Conservation (phyloP, 768 basidiomycete genomes). For the Leccinum uliginosum region DNA sequence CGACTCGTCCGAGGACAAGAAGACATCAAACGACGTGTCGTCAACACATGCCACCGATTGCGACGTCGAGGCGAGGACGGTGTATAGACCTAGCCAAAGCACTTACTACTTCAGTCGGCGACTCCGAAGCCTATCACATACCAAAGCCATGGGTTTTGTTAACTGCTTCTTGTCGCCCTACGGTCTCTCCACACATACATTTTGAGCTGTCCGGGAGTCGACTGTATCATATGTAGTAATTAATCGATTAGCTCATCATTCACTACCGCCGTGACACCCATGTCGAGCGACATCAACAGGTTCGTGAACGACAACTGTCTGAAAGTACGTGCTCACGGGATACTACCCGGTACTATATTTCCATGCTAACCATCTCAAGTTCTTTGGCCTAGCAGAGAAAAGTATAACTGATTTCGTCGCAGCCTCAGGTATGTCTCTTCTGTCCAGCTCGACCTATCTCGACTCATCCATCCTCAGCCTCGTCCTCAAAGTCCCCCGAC, state of each 20-base stretch:
- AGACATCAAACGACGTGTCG: too few relatives aligned
- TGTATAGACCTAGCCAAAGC: too few relatives aligned
- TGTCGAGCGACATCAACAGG: constrained; percentile 62
- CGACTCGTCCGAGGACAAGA: not conserved
- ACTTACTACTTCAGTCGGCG: too few relatives aligned
- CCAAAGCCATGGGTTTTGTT: too few relatives aligned
- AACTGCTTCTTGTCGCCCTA: too few relatives aligned
- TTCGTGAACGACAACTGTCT: constrained; percentile 80
- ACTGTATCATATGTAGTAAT: too few relatives aligned
- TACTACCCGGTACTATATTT: not conserved
- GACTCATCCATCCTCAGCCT: constrained; percentile 39
- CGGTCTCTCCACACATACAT: too few relatives aligned
- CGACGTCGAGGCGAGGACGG: too few relatives aligned
- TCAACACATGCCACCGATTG: too few relatives aligned
- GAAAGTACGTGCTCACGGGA: constrained; percentile 41
- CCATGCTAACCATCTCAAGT: constrained; percentile 36
- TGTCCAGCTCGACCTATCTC: not conserved
- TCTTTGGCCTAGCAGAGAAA: constrained; percentile 80
- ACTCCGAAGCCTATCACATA: too few relatives aligned
- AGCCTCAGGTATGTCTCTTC: constrained; percentile 60
- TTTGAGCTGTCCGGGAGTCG: too few relatives aligned
- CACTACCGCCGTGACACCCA: constrained; percentile 22
- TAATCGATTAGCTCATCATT: not conserved
- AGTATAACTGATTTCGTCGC: constrained; percentile 85
- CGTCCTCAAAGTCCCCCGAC: constrained; percentile 77